Percentiles rank a stretch among this genome's conserved stretches.
Conservation (phyloP, 2,329 filamentous ascomycete genomes). For the Tolypocladium cylindrosporum region DNA sequence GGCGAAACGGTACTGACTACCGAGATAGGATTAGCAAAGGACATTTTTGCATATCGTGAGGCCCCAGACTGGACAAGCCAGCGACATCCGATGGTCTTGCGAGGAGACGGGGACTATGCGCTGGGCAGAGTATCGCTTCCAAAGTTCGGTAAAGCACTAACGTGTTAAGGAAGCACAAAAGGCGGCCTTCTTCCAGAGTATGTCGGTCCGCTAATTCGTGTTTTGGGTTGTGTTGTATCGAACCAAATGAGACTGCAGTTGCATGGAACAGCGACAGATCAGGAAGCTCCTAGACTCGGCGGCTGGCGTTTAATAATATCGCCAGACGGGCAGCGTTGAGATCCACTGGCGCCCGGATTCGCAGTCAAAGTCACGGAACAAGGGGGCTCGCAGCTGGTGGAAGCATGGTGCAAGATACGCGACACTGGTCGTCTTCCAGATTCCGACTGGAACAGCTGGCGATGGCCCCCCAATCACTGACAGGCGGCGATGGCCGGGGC, state of each 20-base stretch:
- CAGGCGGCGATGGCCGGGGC: neutral
- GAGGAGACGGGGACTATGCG: no score
- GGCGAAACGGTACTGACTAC: neutral
- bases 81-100: no score
- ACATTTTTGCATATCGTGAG: no score
- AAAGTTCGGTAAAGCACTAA: neutral
- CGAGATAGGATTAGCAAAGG: no score
- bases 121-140: neutral
- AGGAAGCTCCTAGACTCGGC: neutral
- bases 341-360: neutral
- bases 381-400: neutral
- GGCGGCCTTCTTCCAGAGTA: neutral
- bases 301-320: neutral
- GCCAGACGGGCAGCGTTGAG: neutral
- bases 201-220: neutral
- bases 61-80: no score
- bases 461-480: neutral
- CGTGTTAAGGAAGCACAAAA: neutral
- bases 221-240: neutral
- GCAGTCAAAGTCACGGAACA: neutral
- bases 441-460: neutral
- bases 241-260: neutral
- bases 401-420: neutral
- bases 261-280: neutral
- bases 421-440: neutral